Evolutionary conservation across 2,329 filamentous ascomycete species (phyloP), one percentile per base, ranked within the genome.

Genomic region (Trichoderma simmonsii): DNA sequence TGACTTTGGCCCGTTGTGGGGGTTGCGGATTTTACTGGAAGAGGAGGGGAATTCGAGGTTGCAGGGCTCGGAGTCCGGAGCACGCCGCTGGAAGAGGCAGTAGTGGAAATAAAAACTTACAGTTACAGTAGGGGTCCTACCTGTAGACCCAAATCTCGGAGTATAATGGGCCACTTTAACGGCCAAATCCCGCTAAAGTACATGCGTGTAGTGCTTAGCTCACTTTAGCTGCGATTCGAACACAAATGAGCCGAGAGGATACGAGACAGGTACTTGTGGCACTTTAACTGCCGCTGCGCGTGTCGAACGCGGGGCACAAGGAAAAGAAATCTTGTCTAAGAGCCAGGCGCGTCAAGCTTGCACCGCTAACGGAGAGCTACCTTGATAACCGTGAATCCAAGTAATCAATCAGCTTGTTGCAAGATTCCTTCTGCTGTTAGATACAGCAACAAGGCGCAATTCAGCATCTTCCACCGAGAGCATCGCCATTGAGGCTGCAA

Each of bases 231-330:
- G 21, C 6, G 18, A 7, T 4, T n/a, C 2, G 8, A 1, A 12
- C 1, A 4, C 30, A 56, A 26, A 12, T 21, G 3, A 5, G 6
- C 14, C 2, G 4, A 18, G 32, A 30, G 14, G 32, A 39, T 28
- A 67, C 51, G 6, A 21, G 1, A 3, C 6, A 59, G 51, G 24
- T 67, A 67, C 64, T 43, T 59, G 51, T 8, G 5, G 64, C 34
- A 43, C 36, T 28, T 51, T 39, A 28, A 43, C 39, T 59, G 7
- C 60, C 67, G 57, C 11, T n/a, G 57, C 57, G 57, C 67, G 67
- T 61, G 56, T 70, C 51, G 39, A 48, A 70, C 67, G 67, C 67
- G 67, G 67, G 57, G 67, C 67, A 70, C 39, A 51, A 21, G 14
- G 24, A 36, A 61, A 70, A 70, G 57, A 43, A 70, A 26, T 61